Evolutionary conservation across 2,329 filamentous ascomycete genomes (phyloP), one percentile per base, ranked within the genome.

Genomic region (Pestalotiopsis sp.): DNA sequence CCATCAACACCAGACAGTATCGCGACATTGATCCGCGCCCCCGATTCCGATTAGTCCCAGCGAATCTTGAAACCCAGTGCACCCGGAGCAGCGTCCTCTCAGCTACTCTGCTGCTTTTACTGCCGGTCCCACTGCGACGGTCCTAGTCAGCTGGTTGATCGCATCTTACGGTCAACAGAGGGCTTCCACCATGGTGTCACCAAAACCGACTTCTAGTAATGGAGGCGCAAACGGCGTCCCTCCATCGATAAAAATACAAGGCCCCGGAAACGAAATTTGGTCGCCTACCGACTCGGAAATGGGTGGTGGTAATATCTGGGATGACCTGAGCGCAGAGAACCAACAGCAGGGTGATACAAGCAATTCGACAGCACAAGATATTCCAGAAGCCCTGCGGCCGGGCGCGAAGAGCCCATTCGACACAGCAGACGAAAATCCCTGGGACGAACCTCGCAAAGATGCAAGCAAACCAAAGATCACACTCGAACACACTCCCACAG

Each of bases 151-250:
- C 27, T 25, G 25, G 11, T 27, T 4, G 17, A 36, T n/a, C 36
- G 25, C 25, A 11, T 61, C 17, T 14, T n/a, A 61, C 59, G 31
- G 25, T 12, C 25, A 27, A 61, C 59, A 38, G 36, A 36, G 4
- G 25, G 27, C n/a, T n/a, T 25, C n/a, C 74, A 76, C 72, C 62
- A 85, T 84, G 83, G 82, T 84, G 58, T 75, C 79, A 69, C 80
- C 81, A 71, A 84, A 84, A 71, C 76, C 81, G 6, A 66, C 79
- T 25, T 77, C 81, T 49, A 72, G 76, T 20, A 74, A 76, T 67
- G 71, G 75, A 27, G 67, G 72, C 23, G 68, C 74, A 65, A 74
- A 77, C 69, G 71, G 67, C 67, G 68, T 72, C 7, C 69, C 72
- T 39, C 71, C 74, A 20, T 70, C 74, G 63, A 64, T 75, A 17